phyloP scores from a whole-genome alignment of 1,284 basidiomycete genomes.

The Phenoliferia sp. region DNA sequence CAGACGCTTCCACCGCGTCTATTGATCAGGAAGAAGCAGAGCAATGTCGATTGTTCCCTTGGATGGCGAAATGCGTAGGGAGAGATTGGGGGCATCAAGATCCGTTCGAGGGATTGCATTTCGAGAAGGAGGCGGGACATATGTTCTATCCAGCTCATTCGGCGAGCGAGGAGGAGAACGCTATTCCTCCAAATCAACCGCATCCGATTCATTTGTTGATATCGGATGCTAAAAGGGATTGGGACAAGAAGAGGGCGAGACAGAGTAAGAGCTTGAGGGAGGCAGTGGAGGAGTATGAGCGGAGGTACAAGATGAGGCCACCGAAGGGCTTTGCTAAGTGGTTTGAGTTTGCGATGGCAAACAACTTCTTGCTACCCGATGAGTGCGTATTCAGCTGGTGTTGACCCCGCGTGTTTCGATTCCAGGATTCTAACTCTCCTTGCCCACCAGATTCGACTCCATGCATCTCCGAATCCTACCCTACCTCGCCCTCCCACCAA shows the following conservation, averaged over 20 bases:
- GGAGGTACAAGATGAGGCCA: constrained; percentile 27
- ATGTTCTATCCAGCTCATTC: constrained; percentile 14
- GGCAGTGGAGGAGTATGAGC: constrained; percentile 33
- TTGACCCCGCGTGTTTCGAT: constrained; percentile 8
- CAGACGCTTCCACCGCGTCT: background rate
- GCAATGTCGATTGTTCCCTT: background rate
- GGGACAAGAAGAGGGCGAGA: constrained; percentile 20
- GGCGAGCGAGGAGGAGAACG: background rate
- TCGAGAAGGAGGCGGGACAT: constrained; percentile 5
- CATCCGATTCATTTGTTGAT: constrained; percentile 30
- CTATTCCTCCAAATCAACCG: constrained; percentile 2
- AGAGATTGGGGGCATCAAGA: background rate
- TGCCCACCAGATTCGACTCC: constrained; percentile 32
- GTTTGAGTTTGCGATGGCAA: constrained; percentile 26
- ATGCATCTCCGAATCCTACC: constrained; percentile 30
- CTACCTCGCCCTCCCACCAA: constrained; percentile 25
- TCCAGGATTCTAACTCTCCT: constrained; percentile 30
- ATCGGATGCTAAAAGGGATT: constrained; percentile 11
- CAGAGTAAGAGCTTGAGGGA: constrained; percentile 28
- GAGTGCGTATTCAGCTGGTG: background rate
- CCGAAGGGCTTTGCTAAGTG: constrained; percentile 34
- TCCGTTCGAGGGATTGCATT: constrained; percentile 8
- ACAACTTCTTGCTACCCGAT: background rate
- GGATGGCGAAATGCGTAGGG: background rate
- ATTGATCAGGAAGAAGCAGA: background rate